Evolutionary conservation across 2,329 filamentous ascomycete genomes (phyloP).

Genomic region (Trichophyton equinum): DNA sequence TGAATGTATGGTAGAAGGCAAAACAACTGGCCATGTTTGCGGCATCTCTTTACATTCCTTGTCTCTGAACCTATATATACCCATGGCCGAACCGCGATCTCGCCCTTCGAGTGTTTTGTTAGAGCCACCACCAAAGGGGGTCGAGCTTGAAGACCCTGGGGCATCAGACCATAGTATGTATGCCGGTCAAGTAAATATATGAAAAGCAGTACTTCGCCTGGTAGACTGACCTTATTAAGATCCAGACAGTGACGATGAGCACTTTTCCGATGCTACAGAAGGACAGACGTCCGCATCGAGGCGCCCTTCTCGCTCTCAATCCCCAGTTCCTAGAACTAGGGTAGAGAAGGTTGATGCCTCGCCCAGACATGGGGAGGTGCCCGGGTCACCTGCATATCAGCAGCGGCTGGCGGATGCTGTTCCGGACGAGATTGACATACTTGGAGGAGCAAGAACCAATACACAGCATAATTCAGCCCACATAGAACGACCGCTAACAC

Average conservation of each 20-base stretch:
- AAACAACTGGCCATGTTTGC: neutral
- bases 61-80: neutral
- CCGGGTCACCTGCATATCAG: slow-evolving; percentile 49
- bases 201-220: neutral
- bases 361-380: slow-evolving; percentile 48
- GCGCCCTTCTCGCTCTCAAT: slow-evolving; percentile 30
- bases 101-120: slow-evolving; percentile 32
- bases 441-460: slow-evolving; percentile 35
- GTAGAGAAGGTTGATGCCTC: slow-evolving; percentile 50
- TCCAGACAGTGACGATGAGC: slow-evolving; percentile 45
- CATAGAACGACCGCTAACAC: slow-evolving; percentile 29
- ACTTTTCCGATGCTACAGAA: slow-evolving; percentile 55
- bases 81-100: slow-evolving; percentile 14
- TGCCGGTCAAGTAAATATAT: neutral
- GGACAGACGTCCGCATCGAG: slow-evolving; percentile 31
- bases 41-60: neutral
- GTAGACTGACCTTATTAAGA: slow-evolving; percentile 17
- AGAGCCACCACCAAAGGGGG: slow-evolving; percentile 43
- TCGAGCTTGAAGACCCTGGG: slow-evolving; percentile 44
- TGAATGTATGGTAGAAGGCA: neutral
- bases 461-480: slow-evolving; percentile 34
- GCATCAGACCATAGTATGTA: slow-evolving; percentile 43
- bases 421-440: slow-evolving; percentile 50
- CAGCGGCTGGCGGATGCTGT: slow-evolving; percentile 47
- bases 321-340: slow-evolving; percentile 48